These are phyloP conservation scores for Protea cynaroides DNA, from an alignment of 164 flowering plant genomes.

Conservation along the genomic window DNA sequence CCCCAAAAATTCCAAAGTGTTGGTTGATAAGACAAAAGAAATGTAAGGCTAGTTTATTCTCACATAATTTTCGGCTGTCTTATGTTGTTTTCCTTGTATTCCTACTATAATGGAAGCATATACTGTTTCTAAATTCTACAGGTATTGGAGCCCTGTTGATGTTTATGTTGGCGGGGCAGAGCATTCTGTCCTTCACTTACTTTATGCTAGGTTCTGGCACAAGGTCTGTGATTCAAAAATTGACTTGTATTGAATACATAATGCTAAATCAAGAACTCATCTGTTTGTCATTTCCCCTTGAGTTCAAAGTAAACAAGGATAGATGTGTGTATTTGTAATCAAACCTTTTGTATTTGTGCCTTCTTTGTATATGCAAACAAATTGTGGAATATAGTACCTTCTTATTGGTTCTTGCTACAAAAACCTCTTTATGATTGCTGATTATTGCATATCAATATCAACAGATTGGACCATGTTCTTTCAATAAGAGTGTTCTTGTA, in stretches of 20 bases:
- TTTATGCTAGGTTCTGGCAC: conserved; percentile 97
- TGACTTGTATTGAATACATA: not conserved
- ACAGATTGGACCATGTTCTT: no score
- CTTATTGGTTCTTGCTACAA: no score
- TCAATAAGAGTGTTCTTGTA: no score
- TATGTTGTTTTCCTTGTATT: not conserved
- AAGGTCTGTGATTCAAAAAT: conserved; percentile 48
- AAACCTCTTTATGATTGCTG: no score
- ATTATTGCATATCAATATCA: no score
- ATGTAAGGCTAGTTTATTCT: conserved; percentile 35
- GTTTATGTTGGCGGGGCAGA: conserved; percentile 98
- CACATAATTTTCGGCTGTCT: not conserved
- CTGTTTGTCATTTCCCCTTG: no score
- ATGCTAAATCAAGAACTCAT: not conserved
- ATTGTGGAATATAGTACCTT: no score
- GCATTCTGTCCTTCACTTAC: conserved; percentile 96
- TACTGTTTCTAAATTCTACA: conserved; percentile 20
- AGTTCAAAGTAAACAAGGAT: no score
- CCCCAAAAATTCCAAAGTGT: conserved; percentile 69
- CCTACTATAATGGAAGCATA: not conserved
- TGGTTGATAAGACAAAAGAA: conserved; percentile 79
- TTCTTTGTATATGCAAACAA: no score
- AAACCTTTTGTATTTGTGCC: no score
- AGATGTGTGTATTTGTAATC: no score
- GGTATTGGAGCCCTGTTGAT: conserved; percentile 98